A percentile compares a stretch with the other conserved stretches of the same genome.
Evolutionary conservation across 2,329 filamentous ascomycete species (phyloP).

Genomic region (Magnaporthiopsis incrustans): DNA sequence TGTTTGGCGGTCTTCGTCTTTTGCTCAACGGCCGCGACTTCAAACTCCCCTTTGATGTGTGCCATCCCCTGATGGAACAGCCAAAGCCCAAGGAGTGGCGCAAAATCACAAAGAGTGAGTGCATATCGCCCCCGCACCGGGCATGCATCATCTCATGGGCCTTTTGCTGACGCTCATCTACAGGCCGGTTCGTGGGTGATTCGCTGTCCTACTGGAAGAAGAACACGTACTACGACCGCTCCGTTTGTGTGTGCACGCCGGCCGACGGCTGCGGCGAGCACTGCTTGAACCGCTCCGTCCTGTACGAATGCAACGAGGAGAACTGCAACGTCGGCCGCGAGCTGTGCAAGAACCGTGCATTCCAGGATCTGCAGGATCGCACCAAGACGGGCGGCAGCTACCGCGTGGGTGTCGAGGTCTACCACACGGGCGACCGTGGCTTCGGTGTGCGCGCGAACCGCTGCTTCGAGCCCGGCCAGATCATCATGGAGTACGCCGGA

Average conservation of each 20-base stretch:
- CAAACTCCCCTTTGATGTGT: constrained; percentile 83
- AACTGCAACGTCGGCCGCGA: constrained; percentile 78
- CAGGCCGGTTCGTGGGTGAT: constrained; percentile 86
- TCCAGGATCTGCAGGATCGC: constrained; percentile 69
- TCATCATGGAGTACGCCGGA: constrained; percentile 97
- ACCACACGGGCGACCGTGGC: constrained; percentile 82
- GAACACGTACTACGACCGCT: constrained; percentile 62
- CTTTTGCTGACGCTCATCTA: constrained; percentile 6
- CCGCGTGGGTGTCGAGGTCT: constrained; percentile 87
- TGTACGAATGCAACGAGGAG: constrained; percentile 87
- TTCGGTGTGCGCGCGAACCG: constrained; percentile 89
- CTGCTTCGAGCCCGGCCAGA: constrained; percentile 79
- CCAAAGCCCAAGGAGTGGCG: constrained; percentile 91
- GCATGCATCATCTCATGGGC: not conserved
- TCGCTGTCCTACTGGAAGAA: constrained; percentile 76
- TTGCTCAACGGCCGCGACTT: constrained; percentile 72
- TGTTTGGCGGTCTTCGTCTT: constrained; percentile 66
- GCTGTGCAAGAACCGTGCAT: constrained; percentile 77
- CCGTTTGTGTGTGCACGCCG: constrained; percentile 67
- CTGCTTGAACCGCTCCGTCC: constrained; percentile 93
- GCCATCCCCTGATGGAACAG: constrained; percentile 79
- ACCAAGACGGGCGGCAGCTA: constrained; percentile 75
- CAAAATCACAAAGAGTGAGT: constrained; percentile 82
- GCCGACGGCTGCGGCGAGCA: constrained; percentile 79
- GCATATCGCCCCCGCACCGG: constrained; percentile 9